Conservation (phyloP, 345 rosid species). For the Rhodamnia argentea region DNA sequence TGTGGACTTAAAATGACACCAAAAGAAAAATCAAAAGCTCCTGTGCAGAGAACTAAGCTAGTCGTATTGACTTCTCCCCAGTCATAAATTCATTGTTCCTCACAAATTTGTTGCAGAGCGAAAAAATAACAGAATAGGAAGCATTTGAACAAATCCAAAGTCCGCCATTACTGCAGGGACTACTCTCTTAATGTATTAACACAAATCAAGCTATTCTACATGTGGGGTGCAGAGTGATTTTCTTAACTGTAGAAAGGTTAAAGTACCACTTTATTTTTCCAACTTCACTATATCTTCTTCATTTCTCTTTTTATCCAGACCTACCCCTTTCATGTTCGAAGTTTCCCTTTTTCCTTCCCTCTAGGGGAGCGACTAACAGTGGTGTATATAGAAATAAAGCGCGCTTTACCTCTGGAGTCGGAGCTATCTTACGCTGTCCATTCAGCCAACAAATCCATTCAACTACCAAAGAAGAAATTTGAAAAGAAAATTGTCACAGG, state of each 20-base stretch:
- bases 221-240: neutral
- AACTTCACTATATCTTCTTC: neutral
- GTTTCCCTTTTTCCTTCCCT: neutral
- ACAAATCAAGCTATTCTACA: neutral
- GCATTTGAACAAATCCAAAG: neutral
- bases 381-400: neutral
- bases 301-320: neutral
- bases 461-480: constrained; percentile 35
- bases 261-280: neutral
- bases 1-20: neutral
- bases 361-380: neutral
- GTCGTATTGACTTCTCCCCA: neutral
- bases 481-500: neutral
- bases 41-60: neutral
- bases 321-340: neutral
- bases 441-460: constrained; percentile 99
- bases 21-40: neutral
- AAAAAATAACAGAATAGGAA: neutral
- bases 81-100: neutral
- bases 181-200: neutral
- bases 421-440: constrained; percentile 85
- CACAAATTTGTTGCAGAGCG: neutral
- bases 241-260: neutral
- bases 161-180: neutral
- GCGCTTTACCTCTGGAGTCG: constrained; percentile 62